These are phyloP conservation scores for Chalaropsis ovoidea DNA, from an alignment of 2,329 filamentous ascomycete species.

Conservation along the genomic window DNA sequence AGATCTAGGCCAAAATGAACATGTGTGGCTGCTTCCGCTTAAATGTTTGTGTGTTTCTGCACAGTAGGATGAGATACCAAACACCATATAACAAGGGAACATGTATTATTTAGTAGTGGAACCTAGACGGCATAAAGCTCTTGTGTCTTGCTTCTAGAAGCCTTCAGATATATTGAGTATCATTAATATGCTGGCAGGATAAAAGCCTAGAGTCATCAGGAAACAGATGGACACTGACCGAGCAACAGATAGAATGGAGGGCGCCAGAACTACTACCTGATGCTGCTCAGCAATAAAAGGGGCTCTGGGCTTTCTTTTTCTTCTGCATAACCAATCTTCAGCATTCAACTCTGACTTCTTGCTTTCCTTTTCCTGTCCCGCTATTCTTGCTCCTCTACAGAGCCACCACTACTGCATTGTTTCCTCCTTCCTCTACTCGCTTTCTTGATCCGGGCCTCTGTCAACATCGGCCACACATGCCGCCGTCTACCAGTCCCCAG, in stretches of 20 bases:
- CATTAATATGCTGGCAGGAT: neutral
- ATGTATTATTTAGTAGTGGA: too few relatives aligned
- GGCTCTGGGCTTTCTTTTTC: neutral
- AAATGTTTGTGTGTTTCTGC: neutral
- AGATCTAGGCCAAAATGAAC: neutral
- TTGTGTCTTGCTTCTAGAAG: neutral
- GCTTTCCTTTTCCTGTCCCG: neutral
- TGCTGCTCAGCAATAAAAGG: neutral
- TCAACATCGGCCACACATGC: neutral
- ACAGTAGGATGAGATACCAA: neutral
- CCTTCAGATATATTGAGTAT: neutral
- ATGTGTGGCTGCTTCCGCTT: neutral
- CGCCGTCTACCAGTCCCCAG: neutral
- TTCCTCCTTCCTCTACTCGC: neutral
- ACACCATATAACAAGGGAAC: too few relatives aligned
- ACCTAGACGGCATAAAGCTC: too few relatives aligned
- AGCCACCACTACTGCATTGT: neutral
- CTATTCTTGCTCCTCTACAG: neutral
- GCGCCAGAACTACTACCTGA: neutral
- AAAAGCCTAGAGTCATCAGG: neutral
- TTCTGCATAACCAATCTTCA: neutral
- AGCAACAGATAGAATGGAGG: conserved; percentile 1
- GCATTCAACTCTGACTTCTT: neutral
- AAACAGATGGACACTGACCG: neutral
- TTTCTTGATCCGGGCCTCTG: neutral